Percentiles rank a stretch among this genome's conserved stretches.
Evolutionary conservation across 345 rosid species (phyloP).

Genomic region (Limnanthes douglasii): DNA sequence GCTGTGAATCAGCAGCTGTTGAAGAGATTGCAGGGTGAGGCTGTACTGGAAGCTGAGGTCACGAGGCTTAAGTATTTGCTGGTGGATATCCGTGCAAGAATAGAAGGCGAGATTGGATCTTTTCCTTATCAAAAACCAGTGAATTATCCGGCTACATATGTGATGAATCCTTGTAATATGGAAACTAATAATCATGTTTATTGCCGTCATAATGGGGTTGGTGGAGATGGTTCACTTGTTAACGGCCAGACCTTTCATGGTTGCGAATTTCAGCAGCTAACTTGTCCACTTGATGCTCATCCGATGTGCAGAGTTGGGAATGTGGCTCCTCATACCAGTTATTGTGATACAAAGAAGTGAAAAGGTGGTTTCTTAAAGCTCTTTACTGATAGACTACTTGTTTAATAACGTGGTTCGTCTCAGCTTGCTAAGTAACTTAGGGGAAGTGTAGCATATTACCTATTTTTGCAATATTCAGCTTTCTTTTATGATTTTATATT

Average conservation of each 20-base stretch:
- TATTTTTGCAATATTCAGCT: too few relatives aligned
- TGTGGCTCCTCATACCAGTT: conserved; percentile 12
- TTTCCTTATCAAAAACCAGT: conserved; percentile 74
- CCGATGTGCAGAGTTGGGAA: conserved; percentile 31
- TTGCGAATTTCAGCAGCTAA: conserved; percentile 59
- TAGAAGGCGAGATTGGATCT: conserved; percentile 88
- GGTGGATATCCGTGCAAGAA: conserved; percentile 86
- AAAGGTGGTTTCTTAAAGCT: too few relatives aligned
- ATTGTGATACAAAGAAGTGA: conserved; percentile 27
- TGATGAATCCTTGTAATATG: conserved; percentile 69
- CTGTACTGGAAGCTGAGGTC: conserved; percentile 75
- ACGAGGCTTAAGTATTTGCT: conserved; percentile 94
- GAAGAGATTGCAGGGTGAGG: conserved; percentile 85
- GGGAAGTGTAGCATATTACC: too few relatives aligned
- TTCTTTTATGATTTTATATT: too few relatives aligned
- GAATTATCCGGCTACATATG: conserved; percentile 22
- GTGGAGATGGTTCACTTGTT: conserved; percentile 27
- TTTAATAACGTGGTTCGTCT: too few relatives aligned
- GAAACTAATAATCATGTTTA: conserved; percentile 48
- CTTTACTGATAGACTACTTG: too few relatives aligned
- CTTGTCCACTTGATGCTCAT: too few relatives aligned
- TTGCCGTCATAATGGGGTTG: conserved; percentile 43
- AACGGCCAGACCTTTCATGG: conserved; percentile 33
- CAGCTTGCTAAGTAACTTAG: too few relatives aligned
- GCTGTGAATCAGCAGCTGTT: conserved; percentile 64